Conservation (phyloP, 2,329 filamentous ascomycete genomes). For the Arthroderma sp. region DNA sequence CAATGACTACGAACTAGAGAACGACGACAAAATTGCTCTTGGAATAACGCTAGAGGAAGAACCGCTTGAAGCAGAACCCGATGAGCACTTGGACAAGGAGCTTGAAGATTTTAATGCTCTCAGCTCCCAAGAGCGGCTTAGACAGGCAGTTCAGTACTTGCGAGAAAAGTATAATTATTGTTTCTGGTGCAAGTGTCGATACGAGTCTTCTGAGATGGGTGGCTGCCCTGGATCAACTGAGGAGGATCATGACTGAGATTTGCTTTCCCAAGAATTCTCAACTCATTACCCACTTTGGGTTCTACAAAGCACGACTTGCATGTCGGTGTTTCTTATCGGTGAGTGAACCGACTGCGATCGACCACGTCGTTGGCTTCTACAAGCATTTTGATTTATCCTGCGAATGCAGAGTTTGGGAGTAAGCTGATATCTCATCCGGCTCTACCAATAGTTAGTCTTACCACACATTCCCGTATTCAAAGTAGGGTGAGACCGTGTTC, state of each 20-base stretch:
- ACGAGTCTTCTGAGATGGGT: constrained; percentile 59
- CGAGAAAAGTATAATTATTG: constrained; percentile 67
- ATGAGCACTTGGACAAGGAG: constrained; percentile 58
- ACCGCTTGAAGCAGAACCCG: constrained; percentile 33
- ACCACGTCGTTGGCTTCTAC: too few relatives aligned
- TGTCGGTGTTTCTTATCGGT: too few relatives aligned
- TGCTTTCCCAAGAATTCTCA: too few relatives aligned
- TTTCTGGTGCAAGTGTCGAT: constrained; percentile 88
- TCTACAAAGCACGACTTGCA: too few relatives aligned
- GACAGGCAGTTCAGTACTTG: constrained; percentile 54
- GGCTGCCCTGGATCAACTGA: constrained; percentile 80
- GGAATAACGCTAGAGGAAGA: constrained; percentile 26
- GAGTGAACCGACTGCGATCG: too few relatives aligned
- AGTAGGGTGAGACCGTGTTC: too few relatives aligned
- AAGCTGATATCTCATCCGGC: too few relatives aligned
- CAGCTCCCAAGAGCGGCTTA: constrained; percentile 52
- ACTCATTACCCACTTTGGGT: too few relatives aligned
- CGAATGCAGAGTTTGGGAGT: too few relatives aligned
- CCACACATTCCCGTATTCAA: too few relatives aligned
- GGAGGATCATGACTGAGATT: constrained; percentile 57
- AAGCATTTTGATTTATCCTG: too few relatives aligned
- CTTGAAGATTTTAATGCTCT: constrained; percentile 66
- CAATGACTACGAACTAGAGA: constrained; percentile 55
- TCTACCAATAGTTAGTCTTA: too few relatives aligned
- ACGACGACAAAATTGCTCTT: constrained; percentile 41